Percentiles rank a stretch among this genome's conserved stretches.
These are phyloP conservation scores for Phytopythium boreale DNA, from an alignment of 352 stramenopile genomes.

Conservation along the genomic window DNA sequence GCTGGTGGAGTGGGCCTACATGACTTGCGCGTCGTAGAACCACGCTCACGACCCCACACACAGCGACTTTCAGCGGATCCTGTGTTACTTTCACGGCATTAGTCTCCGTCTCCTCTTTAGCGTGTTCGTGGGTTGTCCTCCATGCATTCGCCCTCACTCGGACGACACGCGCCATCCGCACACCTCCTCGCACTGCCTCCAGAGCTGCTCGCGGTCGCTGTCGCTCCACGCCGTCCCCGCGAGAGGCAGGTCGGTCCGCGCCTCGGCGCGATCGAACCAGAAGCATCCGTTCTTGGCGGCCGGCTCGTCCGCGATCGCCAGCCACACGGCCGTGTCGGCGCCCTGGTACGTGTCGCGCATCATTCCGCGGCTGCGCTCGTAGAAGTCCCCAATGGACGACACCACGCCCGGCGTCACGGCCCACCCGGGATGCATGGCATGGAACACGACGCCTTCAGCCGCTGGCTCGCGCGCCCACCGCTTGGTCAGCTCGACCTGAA, in stretches of 20 bases:
- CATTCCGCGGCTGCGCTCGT: slow-evolving; percentile 33
- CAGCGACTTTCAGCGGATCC: too few species aligned
- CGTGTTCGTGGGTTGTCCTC: too few species aligned
- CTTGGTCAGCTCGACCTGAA: slow-evolving; percentile 46
- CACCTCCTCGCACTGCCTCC: slow-evolving; percentile 30
- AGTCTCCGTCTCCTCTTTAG: too few species aligned
- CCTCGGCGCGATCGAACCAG: slow-evolving; percentile 41
- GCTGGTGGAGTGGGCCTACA: too few species aligned
- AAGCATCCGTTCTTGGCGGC: slow-evolving; percentile 34
- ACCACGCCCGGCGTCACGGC: slow-evolving; percentile 38
- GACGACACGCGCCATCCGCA: slow-evolving; percentile 18
- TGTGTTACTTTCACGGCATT: too few species aligned
- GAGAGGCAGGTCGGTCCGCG: slow-evolving; percentile 39
- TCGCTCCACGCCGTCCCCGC: slow-evolving; percentile 39
- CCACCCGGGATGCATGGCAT: slow-evolving; percentile 53
- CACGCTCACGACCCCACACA: too few species aligned
- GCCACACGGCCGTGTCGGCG: slow-evolving; percentile 47
- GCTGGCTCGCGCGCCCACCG: slow-evolving; percentile 34
- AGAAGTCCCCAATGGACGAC: slow-evolving; percentile 34
- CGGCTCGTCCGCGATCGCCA: slow-evolving; percentile 38
- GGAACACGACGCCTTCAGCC: slow-evolving; percentile 35
- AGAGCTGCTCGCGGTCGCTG: slow-evolving; percentile 32
- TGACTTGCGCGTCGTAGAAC: too few species aligned
- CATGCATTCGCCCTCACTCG: background rate
- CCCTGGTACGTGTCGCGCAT: slow-evolving; percentile 43